Conservation (phyloP, 495 filamentous ascomycete species). For the Wilcoxina mikolae region DNA sequence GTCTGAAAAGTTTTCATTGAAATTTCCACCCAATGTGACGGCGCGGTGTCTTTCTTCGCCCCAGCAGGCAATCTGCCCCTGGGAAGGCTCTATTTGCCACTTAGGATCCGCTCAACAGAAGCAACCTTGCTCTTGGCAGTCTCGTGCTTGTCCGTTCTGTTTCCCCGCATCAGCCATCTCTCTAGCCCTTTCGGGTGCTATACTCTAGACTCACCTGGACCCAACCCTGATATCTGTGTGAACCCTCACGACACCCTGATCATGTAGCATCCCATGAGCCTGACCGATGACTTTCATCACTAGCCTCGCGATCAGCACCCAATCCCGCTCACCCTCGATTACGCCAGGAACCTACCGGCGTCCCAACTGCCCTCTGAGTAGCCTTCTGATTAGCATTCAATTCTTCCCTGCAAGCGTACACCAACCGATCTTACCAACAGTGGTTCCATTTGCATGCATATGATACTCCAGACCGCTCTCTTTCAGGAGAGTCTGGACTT, state of each 20-base stretch:
- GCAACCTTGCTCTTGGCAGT: constrained; percentile 22
- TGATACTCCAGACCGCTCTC: constrained; percentile 61
- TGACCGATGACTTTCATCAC: constrained; percentile 83
- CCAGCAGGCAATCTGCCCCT: no score
- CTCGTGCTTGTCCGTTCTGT: constrained; percentile 26
- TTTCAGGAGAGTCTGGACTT: constrained; percentile 67
- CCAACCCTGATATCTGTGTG: constrained; percentile 84
- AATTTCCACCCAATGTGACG: no score
- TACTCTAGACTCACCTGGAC: constrained; percentile 43
- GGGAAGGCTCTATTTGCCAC: neutral
- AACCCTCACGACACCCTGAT: constrained; percentile 63
- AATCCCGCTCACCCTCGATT: no score
- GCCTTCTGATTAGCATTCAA: neutral
- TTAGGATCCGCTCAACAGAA: constrained; percentile 16
- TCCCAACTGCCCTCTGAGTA: constrained; percentile 1
- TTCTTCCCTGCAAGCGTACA: neutral
- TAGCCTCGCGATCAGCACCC: no score
- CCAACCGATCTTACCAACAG: constrained; percentile 50
- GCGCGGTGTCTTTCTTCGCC: no score
- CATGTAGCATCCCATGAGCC: constrained; percentile 70
- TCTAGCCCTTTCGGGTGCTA: neutral
- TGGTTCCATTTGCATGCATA: constrained; percentile 89
- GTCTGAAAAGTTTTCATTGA: no score
- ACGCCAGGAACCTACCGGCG: constrained; percentile 12
- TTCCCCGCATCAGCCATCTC: neutral